These are phyloP conservation scores for Salisapilia sapeloensis DNA, from an alignment of 352 stramenopile species.

Conservation along the genomic window DNA sequence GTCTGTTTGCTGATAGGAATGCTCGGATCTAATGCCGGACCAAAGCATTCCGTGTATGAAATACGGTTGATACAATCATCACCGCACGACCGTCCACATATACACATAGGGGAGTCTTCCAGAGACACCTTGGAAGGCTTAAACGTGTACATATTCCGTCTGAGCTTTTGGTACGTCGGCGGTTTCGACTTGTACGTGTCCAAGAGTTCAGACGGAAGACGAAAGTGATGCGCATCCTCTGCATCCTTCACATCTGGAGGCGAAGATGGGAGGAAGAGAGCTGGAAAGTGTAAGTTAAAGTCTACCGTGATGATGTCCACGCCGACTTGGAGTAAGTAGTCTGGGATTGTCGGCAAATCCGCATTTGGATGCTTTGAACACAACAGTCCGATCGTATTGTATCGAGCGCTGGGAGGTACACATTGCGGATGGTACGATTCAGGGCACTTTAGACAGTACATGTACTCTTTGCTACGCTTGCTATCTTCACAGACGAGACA, in stretches of 20 bases:
- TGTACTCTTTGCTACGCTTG: conserved; percentile 60
- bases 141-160: conserved; percentile 74
- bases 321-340: conserved; percentile 36
- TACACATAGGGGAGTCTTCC: conserved; percentile 61
- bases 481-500: conserved; percentile 66
- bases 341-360: conserved; percentile 60
- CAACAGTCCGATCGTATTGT: conserved; percentile 84
- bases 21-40: conserved; percentile 29
- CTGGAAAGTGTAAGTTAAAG: conserved; percentile 50
- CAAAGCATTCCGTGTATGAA: conserved; percentile 86
- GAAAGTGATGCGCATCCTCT: conserved; percentile 66
- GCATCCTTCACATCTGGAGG: conserved; percentile 27
- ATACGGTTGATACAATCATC: conserved; percentile 91
- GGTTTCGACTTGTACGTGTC: conserved; percentile 60
- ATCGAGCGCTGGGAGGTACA: conserved; percentile 79
- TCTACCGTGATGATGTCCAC: conserved; percentile 63
- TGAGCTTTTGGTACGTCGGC: conserved; percentile 56
- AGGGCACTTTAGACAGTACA: conserved; percentile 86
- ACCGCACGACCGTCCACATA: conserved; percentile 61
- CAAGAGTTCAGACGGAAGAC: conserved; percentile 38
- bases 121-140: conserved; percentile 59
- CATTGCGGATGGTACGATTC: conserved; percentile 87
- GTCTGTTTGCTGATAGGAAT: conserved; percentile 56
- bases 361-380: conserved; percentile 79
- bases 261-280: conserved; percentile 60